These are phyloP conservation scores for Geosiphon pyriformis DNA, from an alignment of 192 early-diverging fungal genomes.

Conservation along the genomic window DNA sequence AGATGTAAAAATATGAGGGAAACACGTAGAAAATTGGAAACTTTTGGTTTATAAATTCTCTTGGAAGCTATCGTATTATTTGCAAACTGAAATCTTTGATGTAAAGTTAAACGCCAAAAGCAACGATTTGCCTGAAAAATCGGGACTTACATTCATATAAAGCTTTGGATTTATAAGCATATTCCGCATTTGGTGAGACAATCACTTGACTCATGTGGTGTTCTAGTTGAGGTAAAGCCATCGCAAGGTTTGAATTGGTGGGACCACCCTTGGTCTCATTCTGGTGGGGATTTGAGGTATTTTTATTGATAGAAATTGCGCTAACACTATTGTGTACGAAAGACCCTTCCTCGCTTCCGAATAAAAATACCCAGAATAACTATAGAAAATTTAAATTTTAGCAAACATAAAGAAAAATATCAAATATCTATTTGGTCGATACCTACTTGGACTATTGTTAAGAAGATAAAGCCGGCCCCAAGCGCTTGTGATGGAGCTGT, in stretches of 20 bases:
- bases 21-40: not conserved
- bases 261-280: constrained; percentile 36
- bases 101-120: no score
- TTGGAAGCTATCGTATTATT: not conserved
- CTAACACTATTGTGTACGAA: constrained; percentile 3
- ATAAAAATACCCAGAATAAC: constrained; percentile 38
- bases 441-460: constrained; percentile 34
- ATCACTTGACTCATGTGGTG: constrained; percentile 29
- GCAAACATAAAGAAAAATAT: constrained; percentile 21
- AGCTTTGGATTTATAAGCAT: constrained; percentile 60
- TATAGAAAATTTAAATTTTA: constrained; percentile 49
- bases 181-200: constrained; percentile 41
- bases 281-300: constrained; percentile 15
- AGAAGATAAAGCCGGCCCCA: constrained; percentile 33
- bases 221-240: constrained; percentile 6
- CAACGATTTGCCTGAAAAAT: no score
- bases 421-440: constrained; percentile 13
- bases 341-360: constrained; percentile 10
- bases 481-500: constrained; percentile 23
- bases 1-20: not conserved
- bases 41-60: not conserved
- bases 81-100: no score
- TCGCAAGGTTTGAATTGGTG: constrained; percentile 32
- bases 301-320: not conserved
- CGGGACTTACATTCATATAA: constrained; percentile 55